Evolutionary conservation across 306 rosid genomes (phyloP), one percentile per base, ranked within the genome.

Genomic region (Hylodesmum podocarpum): DNA sequence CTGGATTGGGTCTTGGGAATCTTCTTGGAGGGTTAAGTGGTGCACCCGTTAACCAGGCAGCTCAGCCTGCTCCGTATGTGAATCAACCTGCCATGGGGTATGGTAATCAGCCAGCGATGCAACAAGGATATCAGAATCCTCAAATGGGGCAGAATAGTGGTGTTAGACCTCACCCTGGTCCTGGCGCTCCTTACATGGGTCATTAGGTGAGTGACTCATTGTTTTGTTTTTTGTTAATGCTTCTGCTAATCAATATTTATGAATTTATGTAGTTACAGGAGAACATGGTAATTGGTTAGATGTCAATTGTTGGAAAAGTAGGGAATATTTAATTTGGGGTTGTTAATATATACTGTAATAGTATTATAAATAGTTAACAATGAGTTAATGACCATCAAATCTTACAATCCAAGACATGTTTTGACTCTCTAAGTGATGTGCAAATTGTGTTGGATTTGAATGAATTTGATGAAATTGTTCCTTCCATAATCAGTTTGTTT

Each of bases 141-240:
- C 94, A 89, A 73, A 75, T 87, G 89, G 91, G 91, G 21, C 94
- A 87, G 80, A 65, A 83, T 66, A 73, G 88, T 80, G 84, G 80
- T 65, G 85, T 73, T 19, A 81, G 94, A 75, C 94, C 94, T 72
- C 91, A 89, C 37, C 94, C 89, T 21, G 94, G 91, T 70, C 19
- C 86, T 11, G 94, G 91, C 2, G 84, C 89, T 61, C 94, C 91
- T 66, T 89, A 89, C 81, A 87, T 83, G 94, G 91, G 91, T 80
- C 94, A 89, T 36, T 89, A 89, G 91, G 91, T 85, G 77, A 78
- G 88, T 72, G 37, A 14, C 28, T 55, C n/a, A 25, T 78, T 2
- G 0, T 36, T 39, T 40, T 54, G 37, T 34, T 15, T 51, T 12
- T 44, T 11, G 16, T 16, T 11, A 14, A 18, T 54, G 11, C 6